phyloP scores from a whole-genome alignment of 2,329 filamentous ascomycete genomes.

The Ophidiomyces ophidiicola region DNA sequence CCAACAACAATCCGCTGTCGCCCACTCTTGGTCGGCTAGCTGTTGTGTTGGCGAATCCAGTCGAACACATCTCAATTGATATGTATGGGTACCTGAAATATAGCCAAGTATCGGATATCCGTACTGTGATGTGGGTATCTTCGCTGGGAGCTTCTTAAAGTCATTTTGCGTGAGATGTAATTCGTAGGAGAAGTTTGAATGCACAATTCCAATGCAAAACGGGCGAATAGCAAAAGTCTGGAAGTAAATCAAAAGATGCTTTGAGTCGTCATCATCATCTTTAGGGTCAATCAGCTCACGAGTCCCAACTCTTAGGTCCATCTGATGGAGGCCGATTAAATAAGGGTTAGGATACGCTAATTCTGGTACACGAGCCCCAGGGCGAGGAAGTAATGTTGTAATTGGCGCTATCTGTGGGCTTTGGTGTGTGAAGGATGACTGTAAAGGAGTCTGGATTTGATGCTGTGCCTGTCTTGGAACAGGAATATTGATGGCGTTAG shows the following conservation, averaged over 20 bases:
- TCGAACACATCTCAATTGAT: slow-evolving; percentile 57
- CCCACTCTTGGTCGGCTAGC: slow-evolving; percentile 46
- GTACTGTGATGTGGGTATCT: slow-evolving; percentile 15
- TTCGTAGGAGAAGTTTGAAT: slow-evolving; percentile 23
- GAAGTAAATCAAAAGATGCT: slow-evolving; percentile 29
- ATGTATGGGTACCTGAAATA: slow-evolving; percentile 45
- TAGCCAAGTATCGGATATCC: slow-evolving; percentile 24
- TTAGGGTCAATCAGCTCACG: neutral
- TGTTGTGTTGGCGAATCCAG: slow-evolving; percentile 23
- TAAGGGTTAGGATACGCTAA: slow-evolving; percentile 36
- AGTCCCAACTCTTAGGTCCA: slow-evolving; percentile 34
- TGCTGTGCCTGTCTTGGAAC: neutral
- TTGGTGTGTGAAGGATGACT: neutral
- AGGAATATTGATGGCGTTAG: neutral
- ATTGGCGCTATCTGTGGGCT: neutral
- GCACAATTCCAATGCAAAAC: slow-evolving; percentile 19
- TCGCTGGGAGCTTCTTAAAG: slow-evolving; percentile 25
- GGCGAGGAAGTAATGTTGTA: slow-evolving; percentile 24
- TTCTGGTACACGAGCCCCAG: slow-evolving; percentile 24
- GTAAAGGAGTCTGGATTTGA: neutral
- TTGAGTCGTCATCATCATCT: neutral
- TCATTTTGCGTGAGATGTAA: slow-evolving; percentile 26
- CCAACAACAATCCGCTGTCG: slow-evolving; percentile 54
- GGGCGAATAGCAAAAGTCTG: slow-evolving; percentile 24
- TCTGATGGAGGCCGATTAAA: slow-evolving; percentile 45